Evolutionary conservation across 495 filamentous ascomycete genomes (phyloP).

Genomic region (Penicillium bovifimosum): DNA sequence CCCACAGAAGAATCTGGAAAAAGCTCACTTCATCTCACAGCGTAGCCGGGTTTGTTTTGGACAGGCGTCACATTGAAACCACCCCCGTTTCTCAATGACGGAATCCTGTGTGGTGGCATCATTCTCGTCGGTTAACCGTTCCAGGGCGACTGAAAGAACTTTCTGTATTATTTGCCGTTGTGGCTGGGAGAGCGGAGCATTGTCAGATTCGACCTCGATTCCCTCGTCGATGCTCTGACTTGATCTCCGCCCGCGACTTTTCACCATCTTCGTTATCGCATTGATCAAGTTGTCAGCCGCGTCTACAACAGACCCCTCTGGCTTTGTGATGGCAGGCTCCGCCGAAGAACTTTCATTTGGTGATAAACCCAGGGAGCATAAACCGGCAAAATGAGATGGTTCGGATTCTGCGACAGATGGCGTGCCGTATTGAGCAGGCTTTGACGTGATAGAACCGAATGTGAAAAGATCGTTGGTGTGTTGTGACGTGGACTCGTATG

Average conservation of each 20-base stretch:
- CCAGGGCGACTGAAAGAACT: conserved; percentile 30
- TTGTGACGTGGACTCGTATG: not conserved
- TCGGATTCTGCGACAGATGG: not conserved
- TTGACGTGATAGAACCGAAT: conserved; percentile 4
- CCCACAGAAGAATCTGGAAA: not conserved
- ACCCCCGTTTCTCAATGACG: conserved; percentile 28
- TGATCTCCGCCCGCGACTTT: conserved; percentile 22
- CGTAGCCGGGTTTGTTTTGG: conserved; percentile 49
- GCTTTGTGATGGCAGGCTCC: conserved; percentile 11
- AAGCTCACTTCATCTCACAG: conserved; percentile 67
- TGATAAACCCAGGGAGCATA: not conserved
- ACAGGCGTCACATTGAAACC: conserved; percentile 50
- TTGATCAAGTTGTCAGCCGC: conserved; percentile 34
- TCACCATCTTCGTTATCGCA: conserved; percentile 36
- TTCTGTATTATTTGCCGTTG: conserved; percentile 35
- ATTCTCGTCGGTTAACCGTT: conserved; percentile 24
- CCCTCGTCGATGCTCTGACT: conserved; percentile 27
- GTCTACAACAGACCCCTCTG: conserved; percentile 25
- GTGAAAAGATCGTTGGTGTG: conserved; percentile 4
- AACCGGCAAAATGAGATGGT: conserved; percentile 3
- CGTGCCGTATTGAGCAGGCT: not conserved
- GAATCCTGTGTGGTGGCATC: conserved; percentile 10
- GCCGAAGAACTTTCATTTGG: not conserved
- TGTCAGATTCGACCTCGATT: conserved; percentile 19
- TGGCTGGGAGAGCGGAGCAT: conserved; percentile 22